Percentiles rank a stretch among this genome's conserved stretches.
Conservation (phyloP, 768 basidiomycete genomes). For the Cubamyces lactineus region DNA sequence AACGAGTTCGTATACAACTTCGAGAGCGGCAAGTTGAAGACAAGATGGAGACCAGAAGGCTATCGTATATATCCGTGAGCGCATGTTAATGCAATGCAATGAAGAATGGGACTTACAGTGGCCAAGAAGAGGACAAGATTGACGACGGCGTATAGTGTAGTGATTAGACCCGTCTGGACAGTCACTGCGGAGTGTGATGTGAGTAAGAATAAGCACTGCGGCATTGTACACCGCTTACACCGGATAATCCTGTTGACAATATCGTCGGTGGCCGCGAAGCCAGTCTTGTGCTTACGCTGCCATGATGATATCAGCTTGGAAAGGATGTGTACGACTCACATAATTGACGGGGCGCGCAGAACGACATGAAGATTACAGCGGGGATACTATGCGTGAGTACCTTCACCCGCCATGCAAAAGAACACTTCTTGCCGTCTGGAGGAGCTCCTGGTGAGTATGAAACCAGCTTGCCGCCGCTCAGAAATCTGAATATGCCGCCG, state of each 20-base stretch:
- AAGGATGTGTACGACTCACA: slow-evolving; percentile 28
- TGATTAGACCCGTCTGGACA: slow-evolving; percentile 42
- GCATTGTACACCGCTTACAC: slow-evolving; percentile 29
- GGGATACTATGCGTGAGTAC: slow-evolving; percentile 37
- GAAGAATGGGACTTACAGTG: slow-evolving; percentile 20
- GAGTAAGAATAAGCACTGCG: too few relatives aligned
- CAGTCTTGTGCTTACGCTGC: slow-evolving; percentile 47
- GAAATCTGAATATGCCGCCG: too few relatives aligned
- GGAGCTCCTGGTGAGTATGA: too few relatives aligned
- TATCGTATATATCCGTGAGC: neutral
- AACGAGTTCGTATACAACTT: slow-evolving; percentile 45
- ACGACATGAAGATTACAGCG: slow-evolving; percentile 32
- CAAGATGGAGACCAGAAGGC: slow-evolving; percentile 35
- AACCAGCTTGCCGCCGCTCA: too few relatives aligned
- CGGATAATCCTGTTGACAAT: slow-evolving; percentile 48
- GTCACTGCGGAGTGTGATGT: slow-evolving; percentile 33
- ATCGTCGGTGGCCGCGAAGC: slow-evolving; percentile 45
- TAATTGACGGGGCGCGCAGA: slow-evolving; percentile 32
- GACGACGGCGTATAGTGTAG: slow-evolving; percentile 37
- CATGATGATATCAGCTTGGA: neutral
- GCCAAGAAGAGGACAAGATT: slow-evolving; percentile 36
- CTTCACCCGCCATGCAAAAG: slow-evolving; percentile 49
- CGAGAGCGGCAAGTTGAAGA: slow-evolving; percentile 42
- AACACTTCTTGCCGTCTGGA: too few relatives aligned
- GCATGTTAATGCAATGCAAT: neutral